Percentiles rank a stretch among this genome's conserved stretches.
Conservation (phyloP, 2,329 filamentous ascomycete genomes). For the Alternaria gansuensis region DNA sequence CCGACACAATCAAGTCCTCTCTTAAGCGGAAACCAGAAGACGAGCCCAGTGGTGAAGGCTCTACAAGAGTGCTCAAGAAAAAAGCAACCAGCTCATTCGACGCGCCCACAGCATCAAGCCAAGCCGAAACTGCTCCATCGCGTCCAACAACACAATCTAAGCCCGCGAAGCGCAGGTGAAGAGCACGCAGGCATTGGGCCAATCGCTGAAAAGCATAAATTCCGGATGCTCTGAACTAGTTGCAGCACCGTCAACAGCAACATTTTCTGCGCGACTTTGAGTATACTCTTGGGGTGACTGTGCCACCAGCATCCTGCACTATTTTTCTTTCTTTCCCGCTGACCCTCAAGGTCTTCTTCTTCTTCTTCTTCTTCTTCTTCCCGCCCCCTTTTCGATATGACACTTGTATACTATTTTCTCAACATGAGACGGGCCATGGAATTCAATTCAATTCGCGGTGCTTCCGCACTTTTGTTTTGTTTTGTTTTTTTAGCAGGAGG, state of each 20-base stretch:
- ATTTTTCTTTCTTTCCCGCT: not conserved
- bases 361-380: not conserved
- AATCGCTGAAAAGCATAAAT: not conserved
- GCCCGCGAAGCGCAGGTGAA: not conserved
- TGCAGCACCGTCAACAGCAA: too few species aligned
- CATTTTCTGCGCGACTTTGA: too few species aligned
- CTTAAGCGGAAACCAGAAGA: slow-evolving; percentile 49
- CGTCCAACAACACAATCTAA: slow-evolving; percentile 25
- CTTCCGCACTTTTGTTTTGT: not conserved
- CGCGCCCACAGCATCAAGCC: slow-evolving; percentile 51
- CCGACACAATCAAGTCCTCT: slow-evolving; percentile 24
- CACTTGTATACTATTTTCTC: not conserved
- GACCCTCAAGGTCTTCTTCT: not conserved
- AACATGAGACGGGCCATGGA: not conserved
- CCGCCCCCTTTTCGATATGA: not conserved
- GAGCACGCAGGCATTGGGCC: not conserved
- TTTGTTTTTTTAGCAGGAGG: not conserved
- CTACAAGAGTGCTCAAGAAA: slow-evolving; percentile 39
- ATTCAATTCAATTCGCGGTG: not conserved
- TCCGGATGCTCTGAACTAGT: too few species aligned
- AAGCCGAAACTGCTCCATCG: slow-evolving; percentile 35
- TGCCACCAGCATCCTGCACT: not conserved
- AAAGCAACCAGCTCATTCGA: slow-evolving; percentile 45
- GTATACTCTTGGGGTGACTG: too few species aligned
- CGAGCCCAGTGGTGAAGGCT: slow-evolving; percentile 20